Base-by-base conservation (phyloP, 2,329 filamentous ascomycete species). In the Penicillium thymicola region DNA sequence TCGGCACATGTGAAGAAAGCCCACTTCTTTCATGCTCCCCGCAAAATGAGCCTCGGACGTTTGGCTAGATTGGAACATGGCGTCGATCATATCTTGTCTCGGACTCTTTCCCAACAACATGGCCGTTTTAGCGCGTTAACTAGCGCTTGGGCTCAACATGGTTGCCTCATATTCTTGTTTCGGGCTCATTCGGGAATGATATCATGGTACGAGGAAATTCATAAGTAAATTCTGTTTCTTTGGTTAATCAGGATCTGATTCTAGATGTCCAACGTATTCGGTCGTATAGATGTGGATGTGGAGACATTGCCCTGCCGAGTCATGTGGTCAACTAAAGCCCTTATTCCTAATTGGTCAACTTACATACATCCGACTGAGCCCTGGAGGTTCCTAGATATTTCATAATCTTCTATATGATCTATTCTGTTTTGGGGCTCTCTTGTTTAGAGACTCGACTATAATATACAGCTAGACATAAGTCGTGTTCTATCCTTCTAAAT, bases 1-100 rank as follows among this genome's bases (percentile, higher is more conserved):
- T 53, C 57, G 51, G 57, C 37, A 51, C 64, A 66, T 65, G 64
- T 66, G 64, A 66, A 66, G 40, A 27, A 34, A 23, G 25, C 53
- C 47, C 53, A 44, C 27, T 27, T 40, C 51, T 49, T 58, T 54
- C 52, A 57, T 57, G 55, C 58, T 43, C 58, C 57, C 54, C 51
- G 51, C 57, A 59, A 57, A 55, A 58, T 18, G 52, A 59, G 56
- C 59, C 61, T 60, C 57, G 58, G 61, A 54, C 44, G 2, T 41
- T 53, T 40, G 52, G 14, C 27, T 27, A 16, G 16, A 38, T 51
- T 51, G 2, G 51, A 44, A 14, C 21, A 61, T 61, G 57, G 55
- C 48, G 59, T 65, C 51, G 59, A 65, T 60, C 62, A 13, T n/a
- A 40, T 47, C 38, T 52, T 52, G 36, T 57, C 53, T 42, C 34